A percentile compares a stretch with the other conserved stretches of the same genome.
These are phyloP conservation scores for Stereocaulon alpinum DNA, from an alignment of 495 filamentous ascomycete genomes.

Conservation along the genomic window DNA sequence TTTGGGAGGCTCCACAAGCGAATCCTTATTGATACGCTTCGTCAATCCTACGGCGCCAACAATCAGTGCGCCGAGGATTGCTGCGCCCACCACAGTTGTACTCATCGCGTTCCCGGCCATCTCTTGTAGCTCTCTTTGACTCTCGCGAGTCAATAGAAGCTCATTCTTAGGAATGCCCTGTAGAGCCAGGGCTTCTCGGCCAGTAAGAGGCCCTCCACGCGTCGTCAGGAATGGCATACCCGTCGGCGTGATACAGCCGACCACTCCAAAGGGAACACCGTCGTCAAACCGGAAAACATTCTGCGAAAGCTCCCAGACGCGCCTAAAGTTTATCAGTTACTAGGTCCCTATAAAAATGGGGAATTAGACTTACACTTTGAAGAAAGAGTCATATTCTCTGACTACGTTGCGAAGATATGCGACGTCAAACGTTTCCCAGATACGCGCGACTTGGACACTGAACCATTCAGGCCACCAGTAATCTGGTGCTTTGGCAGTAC, in stretches of 20 bases:
- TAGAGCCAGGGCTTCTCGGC: conserved; percentile 54
- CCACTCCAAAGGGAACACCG: conserved; percentile 43
- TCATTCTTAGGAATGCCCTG: conserved; percentile 62
- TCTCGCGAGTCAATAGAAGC: conserved; percentile 54
- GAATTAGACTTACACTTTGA: conserved; percentile 39
- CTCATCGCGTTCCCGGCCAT: conserved; percentile 83
- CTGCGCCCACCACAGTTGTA: conserved; percentile 58
- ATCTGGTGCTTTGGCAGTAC: conserved; percentile 42
- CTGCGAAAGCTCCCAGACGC: conserved; percentile 54
- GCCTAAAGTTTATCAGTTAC: neutral
- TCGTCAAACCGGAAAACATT: conserved; percentile 55
- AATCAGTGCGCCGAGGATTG: conserved; percentile 46
- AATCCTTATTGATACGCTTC: too few species aligned
- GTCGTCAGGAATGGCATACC: conserved; percentile 55
- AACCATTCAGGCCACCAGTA: conserved; percentile 44
- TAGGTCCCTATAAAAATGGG: neutral
- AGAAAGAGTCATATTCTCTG: conserved; percentile 41
- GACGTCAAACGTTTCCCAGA: conserved; percentile 33
- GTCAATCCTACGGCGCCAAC: conserved; percentile 16
- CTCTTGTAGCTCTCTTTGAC: conserved; percentile 53
- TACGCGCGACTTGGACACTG: conserved; percentile 38
- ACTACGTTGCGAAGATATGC: conserved; percentile 39
- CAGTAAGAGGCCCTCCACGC: conserved; percentile 51
- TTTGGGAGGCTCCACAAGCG: too few species aligned
- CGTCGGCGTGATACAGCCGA: conserved; percentile 59